Percentiles rank a stretch among this genome's conserved stretches.
phyloP scores from a whole-genome alignment of 2,329 filamentous ascomycete species.

The Hortaea werneckii region DNA sequence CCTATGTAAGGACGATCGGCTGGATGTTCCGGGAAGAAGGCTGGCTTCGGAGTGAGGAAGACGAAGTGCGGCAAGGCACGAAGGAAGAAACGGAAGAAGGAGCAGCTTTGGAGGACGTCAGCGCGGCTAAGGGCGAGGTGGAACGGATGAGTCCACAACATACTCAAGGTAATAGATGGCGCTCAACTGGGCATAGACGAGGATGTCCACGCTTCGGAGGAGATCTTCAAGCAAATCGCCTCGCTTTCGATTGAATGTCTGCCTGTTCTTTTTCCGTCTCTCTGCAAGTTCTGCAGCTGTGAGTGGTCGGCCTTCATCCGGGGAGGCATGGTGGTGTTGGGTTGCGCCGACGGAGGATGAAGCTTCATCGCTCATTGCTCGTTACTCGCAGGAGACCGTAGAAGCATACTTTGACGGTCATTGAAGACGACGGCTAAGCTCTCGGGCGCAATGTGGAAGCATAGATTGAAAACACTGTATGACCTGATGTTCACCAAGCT shows the following conservation, averaged over 20 bases:
- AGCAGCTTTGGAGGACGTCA: constrained; percentile 33
- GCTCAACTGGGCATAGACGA: constrained; percentile 52
- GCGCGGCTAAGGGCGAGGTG: too few relatives aligned
- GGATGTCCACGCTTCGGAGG: constrained; percentile 47
- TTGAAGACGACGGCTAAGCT: neutral
- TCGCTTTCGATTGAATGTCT: constrained; percentile 31
- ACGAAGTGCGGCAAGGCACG: constrained; percentile 47
- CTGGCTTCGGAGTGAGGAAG: constrained; percentile 49
- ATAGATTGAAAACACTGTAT: too few relatives aligned
- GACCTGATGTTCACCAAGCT: too few relatives aligned
- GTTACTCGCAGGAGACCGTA: constrained; percentile 1
- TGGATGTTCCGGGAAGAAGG: constrained; percentile 40
- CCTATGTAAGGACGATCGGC: constrained; percentile 42
- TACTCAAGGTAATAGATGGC: constrained; percentile 56
- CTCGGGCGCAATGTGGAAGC: too few relatives aligned
- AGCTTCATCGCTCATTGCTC: constrained; percentile 30
- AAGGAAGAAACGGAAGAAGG: constrained; percentile 45
- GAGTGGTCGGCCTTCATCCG: neutral
- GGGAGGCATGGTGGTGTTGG: neutral
- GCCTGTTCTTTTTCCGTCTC: constrained; percentile 21
- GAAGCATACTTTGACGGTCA: constrained; percentile 12
- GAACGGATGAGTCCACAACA: constrained; percentile 11
- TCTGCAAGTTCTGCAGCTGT: constrained; percentile 13
- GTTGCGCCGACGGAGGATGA: constrained; percentile 18
- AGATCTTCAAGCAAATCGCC: constrained; percentile 44